Conservation (phyloP, 192 early-diverging fungal species). For the Phycomyces blakesleeanus region DNA sequence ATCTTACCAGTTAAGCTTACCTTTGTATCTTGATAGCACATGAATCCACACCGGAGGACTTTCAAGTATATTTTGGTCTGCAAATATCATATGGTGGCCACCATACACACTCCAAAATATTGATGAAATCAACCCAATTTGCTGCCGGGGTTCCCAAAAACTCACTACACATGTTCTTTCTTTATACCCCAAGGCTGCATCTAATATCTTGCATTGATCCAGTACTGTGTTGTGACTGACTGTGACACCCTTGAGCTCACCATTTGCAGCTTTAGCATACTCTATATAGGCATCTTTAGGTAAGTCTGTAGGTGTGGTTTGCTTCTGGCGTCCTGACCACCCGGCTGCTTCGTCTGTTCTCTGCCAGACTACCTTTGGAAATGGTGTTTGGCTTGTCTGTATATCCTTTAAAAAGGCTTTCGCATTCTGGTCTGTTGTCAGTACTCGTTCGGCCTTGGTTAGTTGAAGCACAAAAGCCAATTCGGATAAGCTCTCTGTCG, state of each 20-base stretch:
- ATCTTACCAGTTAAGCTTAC: slow-evolving; percentile 20
- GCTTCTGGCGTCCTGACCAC: slow-evolving; percentile 46
- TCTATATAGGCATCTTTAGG: slow-evolving; percentile 80
- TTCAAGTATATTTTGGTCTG: slow-evolving; percentile 53
- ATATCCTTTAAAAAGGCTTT: slow-evolving; percentile 71
- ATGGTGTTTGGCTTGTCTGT: slow-evolving; percentile 54
- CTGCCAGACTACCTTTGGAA: slow-evolving; percentile 68
- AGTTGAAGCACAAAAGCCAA: slow-evolving; percentile 68
- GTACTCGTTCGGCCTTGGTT: slow-evolving; percentile 58
- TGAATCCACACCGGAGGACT: slow-evolving; percentile 64
- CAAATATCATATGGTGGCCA: slow-evolving; percentile 64
- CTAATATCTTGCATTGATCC: slow-evolving; percentile 7
- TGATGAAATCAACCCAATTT: slow-evolving; percentile 68
- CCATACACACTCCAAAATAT: slow-evolving; percentile 61
- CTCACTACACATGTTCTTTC: slow-evolving; percentile 50
- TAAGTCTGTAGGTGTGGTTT: slow-evolving; percentile 38
- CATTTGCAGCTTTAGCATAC: slow-evolving; percentile 76
- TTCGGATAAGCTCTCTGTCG: slow-evolving; percentile 73
- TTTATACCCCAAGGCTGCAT: slow-evolving; percentile 6
- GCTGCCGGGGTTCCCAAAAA: slow-evolving; percentile 75
- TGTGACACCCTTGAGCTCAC: slow-evolving; percentile 79
- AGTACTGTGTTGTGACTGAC: slow-evolving; percentile 72
- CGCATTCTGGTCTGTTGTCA: slow-evolving; percentile 78
- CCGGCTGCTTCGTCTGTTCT: slow-evolving; percentile 69
- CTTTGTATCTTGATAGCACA: slow-evolving; percentile 62